phyloP scores from a whole-genome alignment of 306 rosid genomes.

The Trichosanthes cucumerina region DNA sequence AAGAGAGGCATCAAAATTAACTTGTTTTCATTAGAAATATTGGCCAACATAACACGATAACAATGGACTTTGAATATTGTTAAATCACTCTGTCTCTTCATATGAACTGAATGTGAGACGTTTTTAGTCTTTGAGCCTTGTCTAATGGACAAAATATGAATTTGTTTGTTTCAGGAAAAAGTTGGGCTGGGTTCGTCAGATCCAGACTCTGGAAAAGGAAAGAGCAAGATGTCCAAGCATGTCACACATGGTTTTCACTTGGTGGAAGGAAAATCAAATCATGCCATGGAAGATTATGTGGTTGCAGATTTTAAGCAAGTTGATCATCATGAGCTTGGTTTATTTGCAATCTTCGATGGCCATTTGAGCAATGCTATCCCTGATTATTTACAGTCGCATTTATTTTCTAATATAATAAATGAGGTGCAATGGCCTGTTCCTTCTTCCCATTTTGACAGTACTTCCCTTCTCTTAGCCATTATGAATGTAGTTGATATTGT shows the following conservation, averaged over 20 bases:
- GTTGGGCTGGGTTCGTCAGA: constrained; percentile 63
- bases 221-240: constrained; percentile 79
- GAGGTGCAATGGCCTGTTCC: constrained; percentile 39
- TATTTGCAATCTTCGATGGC: constrained; percentile 94
- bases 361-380: constrained; percentile 78
- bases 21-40: background rate
- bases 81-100: background rate
- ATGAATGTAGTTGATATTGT: background rate
- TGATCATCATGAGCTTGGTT: constrained; percentile 67
- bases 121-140: background rate
- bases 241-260: constrained; percentile 80
- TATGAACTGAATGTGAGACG: background rate
- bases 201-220: constrained; percentile 91
- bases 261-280: constrained; percentile 71
- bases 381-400: constrained; percentile 55
- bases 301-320: constrained; percentile 76
- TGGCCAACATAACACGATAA: background rate
- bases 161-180: constrained; percentile 53
- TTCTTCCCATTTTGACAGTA: background rate
- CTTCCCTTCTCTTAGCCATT: background rate
- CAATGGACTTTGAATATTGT: background rate
- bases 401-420: constrained; percentile 63
- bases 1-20: background rate
- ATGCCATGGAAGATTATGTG: constrained; percentile 83
- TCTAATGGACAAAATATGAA: background rate